Conservation (phyloP, 139 green algal genomes). For the Asterochloris sp. region DNA sequence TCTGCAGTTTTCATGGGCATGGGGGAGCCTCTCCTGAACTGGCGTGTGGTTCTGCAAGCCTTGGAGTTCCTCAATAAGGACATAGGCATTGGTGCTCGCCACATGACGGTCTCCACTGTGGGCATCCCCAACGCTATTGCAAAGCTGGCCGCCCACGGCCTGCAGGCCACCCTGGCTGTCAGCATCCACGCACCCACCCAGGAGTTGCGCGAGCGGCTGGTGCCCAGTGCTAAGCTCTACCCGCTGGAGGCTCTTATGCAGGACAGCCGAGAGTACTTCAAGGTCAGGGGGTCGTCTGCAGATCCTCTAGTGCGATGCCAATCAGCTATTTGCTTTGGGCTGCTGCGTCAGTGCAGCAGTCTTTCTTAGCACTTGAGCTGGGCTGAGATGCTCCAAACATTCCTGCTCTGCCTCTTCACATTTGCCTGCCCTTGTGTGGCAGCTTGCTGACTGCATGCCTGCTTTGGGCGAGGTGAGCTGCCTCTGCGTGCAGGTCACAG, state of each 20-base stretch:
- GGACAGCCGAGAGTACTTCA: slow-evolving; percentile 76
- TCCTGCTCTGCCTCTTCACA: no score
- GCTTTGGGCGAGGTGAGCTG: neutral
- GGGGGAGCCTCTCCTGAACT: slow-evolving; percentile 94
- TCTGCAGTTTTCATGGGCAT: slow-evolving; percentile 94
- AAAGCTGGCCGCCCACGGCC: slow-evolving; percentile 21
- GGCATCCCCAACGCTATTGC: slow-evolving; percentile 75
- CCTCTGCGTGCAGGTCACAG: slow-evolving; percentile 35
- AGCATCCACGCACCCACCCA: slow-evolving; percentile 72
- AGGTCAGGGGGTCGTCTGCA: neutral
- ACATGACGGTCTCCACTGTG: slow-evolving; percentile 98
- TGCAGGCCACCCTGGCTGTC: slow-evolving; percentile 79
- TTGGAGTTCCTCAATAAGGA: slow-evolving; percentile 73
- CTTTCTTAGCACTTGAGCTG: no score
- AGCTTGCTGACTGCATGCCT: no score
- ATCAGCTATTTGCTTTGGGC: no score
- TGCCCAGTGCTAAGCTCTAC: slow-evolving; percentile 33
- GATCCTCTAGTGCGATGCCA: no score
- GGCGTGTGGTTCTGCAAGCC: slow-evolving; percentile 71
- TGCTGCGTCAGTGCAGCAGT: no score
- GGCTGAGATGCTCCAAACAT: no score
- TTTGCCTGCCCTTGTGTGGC: no score
- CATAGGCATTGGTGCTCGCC: slow-evolving; percentile 80
- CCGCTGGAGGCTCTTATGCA: slow-evolving; percentile 60
- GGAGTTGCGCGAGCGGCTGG: slow-evolving; percentile 62